phyloP scores from a whole-genome alignment of 257 asterid species.

The Coffea canephora region DNA sequence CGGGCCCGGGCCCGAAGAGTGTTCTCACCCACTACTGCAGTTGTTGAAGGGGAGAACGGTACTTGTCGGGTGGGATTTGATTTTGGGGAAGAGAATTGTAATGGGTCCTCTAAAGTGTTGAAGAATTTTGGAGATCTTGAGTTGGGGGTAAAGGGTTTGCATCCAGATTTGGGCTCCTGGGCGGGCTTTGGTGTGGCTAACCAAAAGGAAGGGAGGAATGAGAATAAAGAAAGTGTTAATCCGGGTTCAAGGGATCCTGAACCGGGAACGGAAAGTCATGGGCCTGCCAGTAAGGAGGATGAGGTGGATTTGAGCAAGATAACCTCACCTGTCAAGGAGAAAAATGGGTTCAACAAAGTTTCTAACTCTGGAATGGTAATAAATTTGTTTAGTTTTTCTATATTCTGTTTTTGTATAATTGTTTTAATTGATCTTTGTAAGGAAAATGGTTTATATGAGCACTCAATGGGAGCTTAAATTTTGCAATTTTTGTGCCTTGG shows the following conservation, averaged over 20 bases:
- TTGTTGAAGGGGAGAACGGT: constrained; percentile 15
- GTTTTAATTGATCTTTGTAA: not conserved
- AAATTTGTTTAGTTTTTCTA: not conserved
- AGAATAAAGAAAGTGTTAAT: not conserved
- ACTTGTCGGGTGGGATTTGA: not conserved
- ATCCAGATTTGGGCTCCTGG: constrained; percentile 14
- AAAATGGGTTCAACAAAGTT: too few relatives aligned
- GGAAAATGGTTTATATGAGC: not conserved
- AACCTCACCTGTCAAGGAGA: not conserved
- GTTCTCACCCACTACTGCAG: constrained; percentile 13
- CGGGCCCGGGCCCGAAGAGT: constrained; percentile 35
- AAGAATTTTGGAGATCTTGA: not conserved
- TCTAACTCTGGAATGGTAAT: constrained; percentile 16
- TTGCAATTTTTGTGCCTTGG: not conserved
- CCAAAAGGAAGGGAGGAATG: not conserved
- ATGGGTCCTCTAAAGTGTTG: constrained; percentile 1
- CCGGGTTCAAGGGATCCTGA: constrained; percentile 4
- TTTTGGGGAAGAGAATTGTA: constrained; percentile 2
- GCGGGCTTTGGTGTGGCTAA: constrained; percentile 9
- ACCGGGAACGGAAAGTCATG: not conserved
- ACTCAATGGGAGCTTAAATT: not conserved
- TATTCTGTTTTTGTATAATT: not conserved
- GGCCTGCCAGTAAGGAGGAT: not conserved
- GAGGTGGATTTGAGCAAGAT: not conserved
- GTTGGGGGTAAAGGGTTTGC: not conserved